A percentile compares a stretch with the other conserved stretches of the same genome.
These are phyloP conservation scores for Globisporangium middletonii DNA, from an alignment of 352 stramenopile species.

Conservation along the genomic window DNA sequence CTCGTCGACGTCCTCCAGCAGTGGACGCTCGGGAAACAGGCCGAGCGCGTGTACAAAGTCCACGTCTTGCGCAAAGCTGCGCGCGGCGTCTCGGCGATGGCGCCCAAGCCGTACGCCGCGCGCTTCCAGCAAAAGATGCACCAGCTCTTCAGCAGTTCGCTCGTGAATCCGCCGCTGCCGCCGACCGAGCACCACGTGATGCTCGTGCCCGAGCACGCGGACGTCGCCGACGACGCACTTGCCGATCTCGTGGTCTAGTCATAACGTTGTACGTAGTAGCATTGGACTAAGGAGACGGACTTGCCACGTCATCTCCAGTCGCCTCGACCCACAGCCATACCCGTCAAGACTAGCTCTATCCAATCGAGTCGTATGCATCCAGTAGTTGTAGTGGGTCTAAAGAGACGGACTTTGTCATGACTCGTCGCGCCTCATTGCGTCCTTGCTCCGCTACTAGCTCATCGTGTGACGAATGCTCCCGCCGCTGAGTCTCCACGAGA, in stretches of 20 bases:
- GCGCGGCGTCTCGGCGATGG: constrained; percentile 70
- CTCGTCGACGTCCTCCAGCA: constrained; percentile 88
- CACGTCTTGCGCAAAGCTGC: constrained; percentile 63
- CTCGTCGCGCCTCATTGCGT: too few species aligned
- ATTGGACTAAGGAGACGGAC: too few species aligned
- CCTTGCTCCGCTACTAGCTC: too few species aligned
- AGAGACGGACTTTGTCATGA: too few species aligned
- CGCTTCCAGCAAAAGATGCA: constrained; percentile 85
- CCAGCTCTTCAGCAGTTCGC: constrained; percentile 68
- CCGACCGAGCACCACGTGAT: constrained; percentile 21
- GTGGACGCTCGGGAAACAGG: constrained; percentile 77
- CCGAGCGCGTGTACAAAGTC: constrained; percentile 82
- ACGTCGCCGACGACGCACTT: constrained; percentile 10
- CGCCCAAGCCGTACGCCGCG: constrained; percentile 58
- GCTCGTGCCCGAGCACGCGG: constrained; percentile 23
- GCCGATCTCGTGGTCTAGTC: background rate
- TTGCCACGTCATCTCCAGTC: too few species aligned
- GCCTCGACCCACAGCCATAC: too few species aligned
- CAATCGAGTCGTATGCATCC: too few species aligned
- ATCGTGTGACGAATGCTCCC: constrained; percentile 23
- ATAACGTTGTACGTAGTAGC: too few species aligned
- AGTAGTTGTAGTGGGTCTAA: too few species aligned
- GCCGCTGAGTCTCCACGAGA: constrained; percentile 30
- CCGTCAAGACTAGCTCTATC: too few species aligned
- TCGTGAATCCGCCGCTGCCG: background rate